Conservation (phyloP, 805 yeast genomes). For the Candida krabiensis region DNA sequence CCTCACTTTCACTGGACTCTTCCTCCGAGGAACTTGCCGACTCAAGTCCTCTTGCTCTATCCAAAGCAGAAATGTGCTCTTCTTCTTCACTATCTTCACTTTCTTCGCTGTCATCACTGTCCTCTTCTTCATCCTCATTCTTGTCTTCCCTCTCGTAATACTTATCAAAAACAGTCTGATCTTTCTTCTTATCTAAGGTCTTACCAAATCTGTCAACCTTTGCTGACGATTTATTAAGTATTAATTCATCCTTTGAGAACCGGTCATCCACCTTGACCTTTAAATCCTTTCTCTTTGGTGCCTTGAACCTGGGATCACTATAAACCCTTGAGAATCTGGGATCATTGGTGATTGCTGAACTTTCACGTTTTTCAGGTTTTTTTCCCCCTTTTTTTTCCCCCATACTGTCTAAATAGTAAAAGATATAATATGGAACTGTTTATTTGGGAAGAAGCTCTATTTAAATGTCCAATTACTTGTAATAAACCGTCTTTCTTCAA, state of each 20-base stretch:
- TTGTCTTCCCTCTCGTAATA: constrained; percentile 53
- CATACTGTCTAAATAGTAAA: not conserved
- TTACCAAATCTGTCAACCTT: constrained; percentile 89
- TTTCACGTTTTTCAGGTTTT: constrained; percentile 7
- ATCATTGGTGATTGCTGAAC: constrained; percentile 53
- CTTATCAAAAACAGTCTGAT: constrained; percentile 57
- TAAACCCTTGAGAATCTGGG: constrained; percentile 77
- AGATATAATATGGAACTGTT: too few species aligned
- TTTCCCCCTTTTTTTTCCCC: constrained; percentile 2
- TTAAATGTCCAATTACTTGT: too few species aligned
- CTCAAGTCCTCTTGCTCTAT: constrained; percentile 61
- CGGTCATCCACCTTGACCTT: constrained; percentile 84
- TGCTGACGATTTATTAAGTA: constrained; percentile 58
- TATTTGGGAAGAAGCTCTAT: too few species aligned
- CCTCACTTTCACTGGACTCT: constrained; percentile 34
- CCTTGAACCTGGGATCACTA: constrained; percentile 83
- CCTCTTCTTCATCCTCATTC: constrained; percentile 27
- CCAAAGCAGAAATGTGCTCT: constrained; percentile 19
- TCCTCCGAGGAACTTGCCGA: constrained; percentile 41
- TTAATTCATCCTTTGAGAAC: constrained; percentile 66
- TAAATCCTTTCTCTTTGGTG: constrained; percentile 66
- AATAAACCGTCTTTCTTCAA: too few species aligned
- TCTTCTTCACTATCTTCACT: constrained; percentile 50
- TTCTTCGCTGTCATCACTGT: constrained; percentile 33
- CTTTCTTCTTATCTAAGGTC: constrained; percentile 47